Base-by-base conservation (phyloP, 345 rosid species). In the Citropsis articulata region DNA sequence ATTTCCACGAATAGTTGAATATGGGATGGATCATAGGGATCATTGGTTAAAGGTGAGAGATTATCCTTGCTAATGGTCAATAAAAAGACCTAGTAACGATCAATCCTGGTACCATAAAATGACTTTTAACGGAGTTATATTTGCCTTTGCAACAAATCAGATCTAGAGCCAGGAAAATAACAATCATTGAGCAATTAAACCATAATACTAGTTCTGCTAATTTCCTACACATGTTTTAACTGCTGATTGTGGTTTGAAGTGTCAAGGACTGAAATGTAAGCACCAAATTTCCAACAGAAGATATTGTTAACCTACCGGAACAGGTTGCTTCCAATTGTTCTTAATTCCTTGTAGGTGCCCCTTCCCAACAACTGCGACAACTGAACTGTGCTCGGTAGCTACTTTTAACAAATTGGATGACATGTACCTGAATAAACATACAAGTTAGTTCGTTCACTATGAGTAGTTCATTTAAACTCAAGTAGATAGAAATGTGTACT, bases 331-430 rank as follows among this genome's bases (percentile, higher is more conserved):
- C 99, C 99, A 97, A 36, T 91, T 81, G 81, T 88, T 90, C 90
- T 85, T 87, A 71, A 97, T 97, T 82, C 98, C 99, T 55, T 85
- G 84, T 77, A 97, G 81, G 82, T 97, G 99, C n/a, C 98, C 98
- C 89, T 87, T 97, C n/a, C 99, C 99, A 38, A 97, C 93, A 3
- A 96, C 98, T 40, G 97, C 99, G 36, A 96, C 99, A 2, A 97
- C 98, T 31, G 93, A 90, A 76, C 83, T 81, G 71, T 94, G 97
- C 80, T 93, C 94, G 28, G 89, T 83, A 6, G 97, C 98, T 78
- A 83, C 86, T 78, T 82, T 89, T 63, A 89, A 89, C 79, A 97
- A 86, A 22, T 81, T 81, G 25, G 87, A 89, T 21, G 99, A 88
- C 99, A 97, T 97, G 90, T 87, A 94, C 93, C 98, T 97, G 86